Base-by-base conservation (phyloP, 106 monocot genomes). In the Dendrobium nobile region DNA sequence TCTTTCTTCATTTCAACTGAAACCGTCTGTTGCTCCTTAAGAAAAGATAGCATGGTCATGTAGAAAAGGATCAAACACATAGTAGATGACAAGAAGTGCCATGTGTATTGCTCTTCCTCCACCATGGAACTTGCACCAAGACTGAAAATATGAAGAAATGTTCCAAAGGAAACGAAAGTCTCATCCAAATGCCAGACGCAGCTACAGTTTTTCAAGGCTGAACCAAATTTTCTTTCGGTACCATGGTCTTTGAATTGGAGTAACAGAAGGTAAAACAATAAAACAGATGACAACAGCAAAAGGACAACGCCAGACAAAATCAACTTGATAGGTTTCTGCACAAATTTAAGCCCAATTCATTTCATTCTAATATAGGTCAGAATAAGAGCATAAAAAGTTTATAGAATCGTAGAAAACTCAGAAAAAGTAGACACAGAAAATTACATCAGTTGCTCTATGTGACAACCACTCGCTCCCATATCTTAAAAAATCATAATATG, bases 101-200 rank as follows among this genome's bases (percentile, higher is more conserved):
- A 99, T 45, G 91, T 88, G 78, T 99, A 99, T 79, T 99, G 98
- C 76, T 99, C 98, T 90, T 99, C 98, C 82, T 99, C 98, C 33
- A 99, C 95, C 85, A 99, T 85, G 61, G 98, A 99, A 68, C 98
- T 99, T 86, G 95, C 77, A 54, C 82, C 77, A 82, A 99, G 91
- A 86, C 95, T 95, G 48, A 88, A 31, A 70, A 79, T 79, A 88
- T 99, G 91, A 72, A 95, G 80, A 27, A 92, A 51, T 37, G 84
- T 70, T 4, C 82, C 87, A 55, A 93, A 20, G 51, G 84, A 59
- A 75, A 90, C 77, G 87, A 89, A 95, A 19, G 41, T 24, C 67
- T 89, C 87, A 75, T 94, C 89, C 19, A 85, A 76, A 37, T 87
- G 80, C 82, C 85, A 88, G 6, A 31, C 48, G 24, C 54, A 13